Base-by-base conservation (phyloP, 139 green algal genomes). In the Chlamydomonas urium region DNA sequence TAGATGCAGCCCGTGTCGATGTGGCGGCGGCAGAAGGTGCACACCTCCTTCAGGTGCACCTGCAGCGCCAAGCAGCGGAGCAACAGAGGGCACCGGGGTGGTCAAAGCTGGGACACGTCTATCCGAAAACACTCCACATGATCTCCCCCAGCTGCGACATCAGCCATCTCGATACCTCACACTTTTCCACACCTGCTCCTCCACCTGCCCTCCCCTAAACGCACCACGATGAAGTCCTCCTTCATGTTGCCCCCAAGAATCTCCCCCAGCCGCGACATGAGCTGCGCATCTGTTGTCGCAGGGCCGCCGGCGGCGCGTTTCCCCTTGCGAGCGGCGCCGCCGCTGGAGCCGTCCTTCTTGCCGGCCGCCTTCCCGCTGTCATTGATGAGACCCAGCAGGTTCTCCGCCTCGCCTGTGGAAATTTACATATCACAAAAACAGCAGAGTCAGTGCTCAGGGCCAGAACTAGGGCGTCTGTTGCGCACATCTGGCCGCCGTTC, bases 141-240 rank as follows among this genome's bases (percentile, higher is more conserved):
- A n/a, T n/a, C n/a, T n/a, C n/a, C n/a, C n/a, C n/a, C n/a, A n/a
- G n/a, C n/a, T n/a, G n/a, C n/a, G n/a, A n/a, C n/a, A n/a, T n/a
- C n/a, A n/a, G n/a, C n/a, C n/a, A n/a, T n/a, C n/a, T n/a, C n/a
- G n/a, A n/a, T n/a, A n/a, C n/a, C n/a, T n/a, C n/a, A n/a, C n/a
- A n/a, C n/a, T n/a, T n/a, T n/a, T n/a, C n/a, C n/a, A n/a, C n/a
- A n/a, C n/a, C n/a, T n/a, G n/a, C n/a, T n/a, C n/a, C n/a, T n/a
- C n/a, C n/a, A n/a, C n/a, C n/a, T n/a, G n/a, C n/a, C n/a, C n/a
- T n/a, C n/a, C n/a, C n/a, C n/a, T n/a, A n/a, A n/a, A n/a, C n/a
- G n/a, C n/a, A 94, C 94, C 62, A 99, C 90, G 65, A 99, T 97
- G 82, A 99, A 98, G 83, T 99, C 95, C 59, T 97, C 90, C 68